Conservation (phyloP, 768 basidiomycete species). For the Leccinum olivaceopallidum region DNA sequence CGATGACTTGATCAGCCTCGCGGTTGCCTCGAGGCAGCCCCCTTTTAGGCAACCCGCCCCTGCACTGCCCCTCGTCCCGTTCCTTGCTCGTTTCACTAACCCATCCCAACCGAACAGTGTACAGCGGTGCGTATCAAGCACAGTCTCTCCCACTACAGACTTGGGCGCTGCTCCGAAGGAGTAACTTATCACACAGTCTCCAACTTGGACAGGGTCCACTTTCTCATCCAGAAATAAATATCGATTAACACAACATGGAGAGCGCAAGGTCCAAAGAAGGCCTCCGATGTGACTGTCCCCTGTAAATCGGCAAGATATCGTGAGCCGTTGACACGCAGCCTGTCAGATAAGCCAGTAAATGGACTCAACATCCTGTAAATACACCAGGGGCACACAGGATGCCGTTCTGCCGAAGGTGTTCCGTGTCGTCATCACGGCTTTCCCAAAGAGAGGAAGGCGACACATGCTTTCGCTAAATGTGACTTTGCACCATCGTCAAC, state of each 20-base stretch:
- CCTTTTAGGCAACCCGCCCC: slow-evolving; percentile 5
- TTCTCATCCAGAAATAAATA: slow-evolving; percentile 18
- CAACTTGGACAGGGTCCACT: slow-evolving; percentile 9
- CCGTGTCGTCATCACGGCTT: slow-evolving; percentile 5
- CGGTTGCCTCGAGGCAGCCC: slow-evolving; percentile 27
- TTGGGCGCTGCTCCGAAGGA: background rate
- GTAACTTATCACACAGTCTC: slow-evolving; percentile 4
- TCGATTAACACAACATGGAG: background rate
- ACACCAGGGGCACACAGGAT: background rate
- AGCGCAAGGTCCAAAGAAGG: slow-evolving; percentile 5
- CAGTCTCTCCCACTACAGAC: slow-evolving; percentile 2
- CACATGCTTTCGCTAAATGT: background rate
- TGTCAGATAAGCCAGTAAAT: slow-evolving; percentile 1
- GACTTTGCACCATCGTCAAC: background rate
- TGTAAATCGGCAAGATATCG: slow-evolving; percentile 2
- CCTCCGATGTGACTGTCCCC: slow-evolving; percentile 2
- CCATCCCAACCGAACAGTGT: background rate
- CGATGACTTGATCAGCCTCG: slow-evolving; percentile 20
- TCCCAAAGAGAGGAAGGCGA: background rate
- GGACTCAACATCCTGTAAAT: slow-evolving; percentile 1
- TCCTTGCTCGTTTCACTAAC: slow-evolving; percentile 2
- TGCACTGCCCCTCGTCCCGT: slow-evolving; percentile 7
- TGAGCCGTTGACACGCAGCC: background rate
- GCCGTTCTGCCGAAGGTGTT: slow-evolving; percentile 9
- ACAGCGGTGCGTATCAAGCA: background rate